phyloP scores from a whole-genome alignment of 768 basidiomycete species.

The Kwoniella pini region DNA sequence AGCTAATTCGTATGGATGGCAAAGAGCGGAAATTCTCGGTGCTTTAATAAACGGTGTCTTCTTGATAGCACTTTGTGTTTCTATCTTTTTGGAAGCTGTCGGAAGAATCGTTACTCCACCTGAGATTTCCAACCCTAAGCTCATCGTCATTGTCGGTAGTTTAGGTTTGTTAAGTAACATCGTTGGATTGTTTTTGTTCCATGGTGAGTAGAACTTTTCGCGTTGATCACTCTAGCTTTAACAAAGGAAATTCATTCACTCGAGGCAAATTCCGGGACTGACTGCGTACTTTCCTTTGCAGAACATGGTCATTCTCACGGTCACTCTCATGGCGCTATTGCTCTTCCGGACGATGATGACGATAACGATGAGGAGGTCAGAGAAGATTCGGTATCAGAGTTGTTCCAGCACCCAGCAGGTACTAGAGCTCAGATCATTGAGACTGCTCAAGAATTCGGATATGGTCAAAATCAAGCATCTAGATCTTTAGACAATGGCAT shows the following conservation, averaged over 20 bases:
- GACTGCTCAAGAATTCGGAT: conserved; percentile 74
- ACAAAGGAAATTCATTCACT: too few species aligned
- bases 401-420: conserved; percentile 66
- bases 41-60: conserved; percentile 96
- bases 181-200: conserved; percentile 90
- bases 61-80: conserved; percentile 92
- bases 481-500: conserved; percentile 19
- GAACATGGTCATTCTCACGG: conserved; percentile 70
- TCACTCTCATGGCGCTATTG: conserved; percentile 44
- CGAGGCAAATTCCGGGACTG: not conserved
- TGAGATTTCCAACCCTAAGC: conserved; percentile 86
- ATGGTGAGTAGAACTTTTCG: conserved; percentile 63
- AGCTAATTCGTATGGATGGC: conserved; percentile 99
- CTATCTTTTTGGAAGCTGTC: conserved; percentile 88
- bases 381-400: conserved; percentile 57
- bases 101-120: conserved; percentile 78
- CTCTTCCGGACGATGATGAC: conserved; percentile 30
- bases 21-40: conserved; percentile 92
- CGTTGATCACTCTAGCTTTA: not conserved
- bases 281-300: conserved; percentile 35
- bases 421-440: conserved; percentile 61
- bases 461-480: conserved; percentile 33
- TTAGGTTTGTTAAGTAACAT: conserved; percentile 89
- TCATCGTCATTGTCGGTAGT: conserved; percentile 86
- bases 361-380: conserved; percentile 28